Conservation (phyloP, 176 grass and related monocot genomes). For the Secale cereale region DNA sequence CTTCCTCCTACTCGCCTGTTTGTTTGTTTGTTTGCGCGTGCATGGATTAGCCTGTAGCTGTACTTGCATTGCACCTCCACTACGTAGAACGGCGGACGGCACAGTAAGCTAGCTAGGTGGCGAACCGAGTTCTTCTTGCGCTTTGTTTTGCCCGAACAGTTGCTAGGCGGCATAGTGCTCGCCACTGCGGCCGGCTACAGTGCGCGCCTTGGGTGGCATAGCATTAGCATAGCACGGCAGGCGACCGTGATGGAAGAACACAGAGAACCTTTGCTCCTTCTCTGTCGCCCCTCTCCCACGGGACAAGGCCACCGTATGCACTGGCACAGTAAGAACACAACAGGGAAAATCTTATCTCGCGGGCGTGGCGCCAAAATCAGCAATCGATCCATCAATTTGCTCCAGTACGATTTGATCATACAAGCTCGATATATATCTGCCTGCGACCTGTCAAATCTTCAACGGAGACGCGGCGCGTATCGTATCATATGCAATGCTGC, state of each 20-base stretch:
- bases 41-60: neutral
- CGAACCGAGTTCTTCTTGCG: neutral
- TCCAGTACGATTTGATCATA: neutral
- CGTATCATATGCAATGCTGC: neutral
- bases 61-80: neutral
- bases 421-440: neutral
- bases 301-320: neutral
- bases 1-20: neutral
- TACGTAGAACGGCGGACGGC: neutral
- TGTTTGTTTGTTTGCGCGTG: neutral
- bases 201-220: neutral
- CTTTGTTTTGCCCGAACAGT: neutral
- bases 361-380: neutral
- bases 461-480: too few relatives aligned
- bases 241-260: neutral
- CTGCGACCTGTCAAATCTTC: neutral
- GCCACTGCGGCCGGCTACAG: neutral
- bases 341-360: slow-evolving; percentile 1
- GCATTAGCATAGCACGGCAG: neutral
- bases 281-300: too few relatives aligned
- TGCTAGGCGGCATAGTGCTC: neutral
- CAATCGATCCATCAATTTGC: neutral
- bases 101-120: neutral
- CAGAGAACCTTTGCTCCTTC: neutral
- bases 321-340: slow-evolving; percentile 23